Evolutionary conservation across 2,329 filamentous ascomycete species (phyloP).

Genomic region (Tolypocladium inflatum): DNA sequence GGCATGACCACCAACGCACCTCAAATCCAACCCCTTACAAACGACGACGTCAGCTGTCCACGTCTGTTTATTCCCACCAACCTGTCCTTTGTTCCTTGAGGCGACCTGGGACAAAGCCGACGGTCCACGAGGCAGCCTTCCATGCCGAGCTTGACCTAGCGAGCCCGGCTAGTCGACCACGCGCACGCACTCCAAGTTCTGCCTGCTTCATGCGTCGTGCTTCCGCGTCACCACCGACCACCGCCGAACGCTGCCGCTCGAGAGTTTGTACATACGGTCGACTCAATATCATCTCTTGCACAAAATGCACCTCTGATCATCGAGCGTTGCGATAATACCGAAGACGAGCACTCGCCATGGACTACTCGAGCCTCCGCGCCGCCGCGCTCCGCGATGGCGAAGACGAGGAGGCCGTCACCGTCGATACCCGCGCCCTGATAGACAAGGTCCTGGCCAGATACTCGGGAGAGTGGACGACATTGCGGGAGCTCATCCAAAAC

Average conservation of each 20-base stretch:
- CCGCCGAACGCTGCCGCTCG: not conserved
- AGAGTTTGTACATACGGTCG: not conserved
- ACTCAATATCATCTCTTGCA: not conserved
- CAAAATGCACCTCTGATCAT: not conserved
- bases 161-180: not conserved
- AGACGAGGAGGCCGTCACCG: conserved; percentile 94
- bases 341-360: conserved; percentile 36
- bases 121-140: not conserved
- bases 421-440: conserved; percentile 92
- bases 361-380: conserved; percentile 70
- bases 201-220: not conserved
- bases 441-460: conserved; percentile 96
- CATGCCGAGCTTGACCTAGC: not conserved
- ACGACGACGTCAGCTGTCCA: not conserved
- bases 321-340: not conserved
- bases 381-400: conserved; percentile 78
- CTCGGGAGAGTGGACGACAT: conserved; percentile 84
- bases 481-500: conserved; percentile 94
- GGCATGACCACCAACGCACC: not conserved
- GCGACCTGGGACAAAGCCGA: not conserved
- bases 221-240: not conserved
- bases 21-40: not conserved
- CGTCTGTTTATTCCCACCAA: not conserved
- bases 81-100: not conserved
- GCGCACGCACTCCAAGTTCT: not conserved